Evolutionary conservation across 2,329 filamentous ascomycete genomes (phyloP).

Genomic region (Nigrospora oryzae): DNA sequence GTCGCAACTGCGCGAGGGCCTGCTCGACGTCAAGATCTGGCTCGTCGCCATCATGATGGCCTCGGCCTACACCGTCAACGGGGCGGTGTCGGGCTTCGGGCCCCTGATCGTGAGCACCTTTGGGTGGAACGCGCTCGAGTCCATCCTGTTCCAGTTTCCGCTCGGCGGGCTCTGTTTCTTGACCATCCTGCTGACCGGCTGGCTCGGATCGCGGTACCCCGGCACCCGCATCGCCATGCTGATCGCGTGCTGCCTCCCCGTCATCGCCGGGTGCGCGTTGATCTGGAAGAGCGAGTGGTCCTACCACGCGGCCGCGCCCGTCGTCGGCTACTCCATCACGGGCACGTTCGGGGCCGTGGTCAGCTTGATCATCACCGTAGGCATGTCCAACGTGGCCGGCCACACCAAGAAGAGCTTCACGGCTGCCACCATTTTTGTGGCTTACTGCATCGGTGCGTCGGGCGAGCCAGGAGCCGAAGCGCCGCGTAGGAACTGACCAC

Average conservation of each 20-base stretch:
- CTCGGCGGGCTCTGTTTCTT: slow-evolving; percentile 61
- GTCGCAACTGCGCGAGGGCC: slow-evolving; percentile 47
- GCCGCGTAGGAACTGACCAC: background rate
- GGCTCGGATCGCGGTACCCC: slow-evolving; percentile 46
- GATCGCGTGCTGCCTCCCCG: slow-evolving; percentile 58
- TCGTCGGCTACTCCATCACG: slow-evolving; percentile 63
- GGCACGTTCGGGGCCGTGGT: slow-evolving; percentile 68
- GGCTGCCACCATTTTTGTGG: slow-evolving; percentile 65
- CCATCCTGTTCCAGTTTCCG: slow-evolving; percentile 68
- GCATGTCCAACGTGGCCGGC: slow-evolving; percentile 62
- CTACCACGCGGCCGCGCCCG: slow-evolving; percentile 55
- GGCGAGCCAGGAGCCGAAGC: background rate
- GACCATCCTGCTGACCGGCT: slow-evolving; percentile 59
- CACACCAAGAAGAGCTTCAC: slow-evolving; percentile 74
- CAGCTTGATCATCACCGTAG: slow-evolving; percentile 42
- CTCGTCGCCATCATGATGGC: slow-evolving; percentile 61
- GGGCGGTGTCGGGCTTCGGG: slow-evolving; percentile 62
- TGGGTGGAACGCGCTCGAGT: slow-evolving; percentile 53
- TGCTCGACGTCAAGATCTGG: slow-evolving; percentile 54
- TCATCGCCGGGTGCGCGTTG: slow-evolving; percentile 65
- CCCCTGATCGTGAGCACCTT: slow-evolving; percentile 66
- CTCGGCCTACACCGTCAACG: slow-evolving; percentile 63
- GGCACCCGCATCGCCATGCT: slow-evolving; percentile 61
- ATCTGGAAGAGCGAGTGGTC: slow-evolving; percentile 65
- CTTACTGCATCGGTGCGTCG: slow-evolving; percentile 52